These are phyloP conservation scores for Quercus berberidifolia DNA, from an alignment of 306 rosid species.

Conservation along the genomic window DNA sequence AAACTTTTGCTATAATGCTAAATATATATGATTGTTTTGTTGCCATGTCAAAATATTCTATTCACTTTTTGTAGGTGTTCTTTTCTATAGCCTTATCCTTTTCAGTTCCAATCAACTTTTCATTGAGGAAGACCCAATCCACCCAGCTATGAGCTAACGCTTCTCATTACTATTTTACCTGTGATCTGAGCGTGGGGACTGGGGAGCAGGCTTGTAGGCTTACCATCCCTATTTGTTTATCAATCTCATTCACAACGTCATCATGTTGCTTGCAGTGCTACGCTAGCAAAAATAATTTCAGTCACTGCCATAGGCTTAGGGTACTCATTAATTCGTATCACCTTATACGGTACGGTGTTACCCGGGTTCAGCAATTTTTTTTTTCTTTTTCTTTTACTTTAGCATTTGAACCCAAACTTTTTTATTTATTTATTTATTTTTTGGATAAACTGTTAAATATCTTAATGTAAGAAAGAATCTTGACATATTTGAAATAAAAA, in stretches of 20 bases:
- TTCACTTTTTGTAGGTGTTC: background rate
- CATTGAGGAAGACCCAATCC: background rate
- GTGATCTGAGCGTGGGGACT: slow-evolving; percentile 35
- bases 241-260: slow-evolving; percentile 12
- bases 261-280: slow-evolving; percentile 47
- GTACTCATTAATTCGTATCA: background rate
- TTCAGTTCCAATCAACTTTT: background rate
- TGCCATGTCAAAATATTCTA: background rate
- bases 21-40: background rate
- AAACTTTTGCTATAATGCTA: background rate
- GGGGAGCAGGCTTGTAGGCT: slow-evolving; percentile 46
- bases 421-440: too few species aligned
- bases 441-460: too few species aligned
- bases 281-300: slow-evolving; percentile 32
- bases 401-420: too few species aligned
- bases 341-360: background rate
- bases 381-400: too few species aligned
- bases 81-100: background rate
- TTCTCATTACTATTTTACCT: background rate
- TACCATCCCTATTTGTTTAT: slow-evolving; percentile 18
- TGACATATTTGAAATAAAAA: too few species aligned
- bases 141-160: too few species aligned
- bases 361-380: too few species aligned
- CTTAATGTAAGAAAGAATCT: too few species aligned
- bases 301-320: background rate